Percentiles rank a stretch among this genome's conserved stretches.
Evolutionary conservation across 257 asterid genomes (phyloP).

Genomic region (Apocynum venetum): DNA sequence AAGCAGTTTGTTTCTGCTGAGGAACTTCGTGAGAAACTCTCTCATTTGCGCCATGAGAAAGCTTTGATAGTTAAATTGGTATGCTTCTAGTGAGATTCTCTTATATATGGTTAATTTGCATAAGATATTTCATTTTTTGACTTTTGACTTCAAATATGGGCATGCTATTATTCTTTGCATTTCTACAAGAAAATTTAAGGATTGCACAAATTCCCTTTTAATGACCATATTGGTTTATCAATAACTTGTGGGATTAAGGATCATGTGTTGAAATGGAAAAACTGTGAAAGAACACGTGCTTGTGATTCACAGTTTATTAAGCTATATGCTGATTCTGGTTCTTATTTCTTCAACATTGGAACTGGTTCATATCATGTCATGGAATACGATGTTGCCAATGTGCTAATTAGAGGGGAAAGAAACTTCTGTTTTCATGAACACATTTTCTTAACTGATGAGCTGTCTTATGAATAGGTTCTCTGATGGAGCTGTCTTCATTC

Average conservation of each 20-base stretch:
- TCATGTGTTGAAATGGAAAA: not conserved
- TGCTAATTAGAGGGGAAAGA: not conserved
- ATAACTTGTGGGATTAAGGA: not conserved
- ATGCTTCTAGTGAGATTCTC: not conserved
- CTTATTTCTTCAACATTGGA: not conserved
- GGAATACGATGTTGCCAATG: not conserved
- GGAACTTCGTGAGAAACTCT: slow-evolving; percentile 88
- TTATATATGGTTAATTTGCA: not conserved
- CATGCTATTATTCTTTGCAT: not conserved
- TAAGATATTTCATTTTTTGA: not conserved
- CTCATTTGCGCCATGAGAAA: slow-evolving; percentile 77
- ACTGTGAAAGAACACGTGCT: not conserved
- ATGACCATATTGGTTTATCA: not conserved
- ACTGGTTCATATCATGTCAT: not conserved
- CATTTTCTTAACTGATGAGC: not conserved
- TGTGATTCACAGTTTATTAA: not conserved
- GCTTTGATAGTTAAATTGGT: slow-evolving; percentile 91
- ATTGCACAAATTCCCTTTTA: not conserved
- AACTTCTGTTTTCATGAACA: not conserved
- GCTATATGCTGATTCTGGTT: not conserved
- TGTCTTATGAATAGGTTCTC: not conserved
- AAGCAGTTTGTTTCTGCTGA: slow-evolving; percentile 90
- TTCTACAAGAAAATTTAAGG: not conserved
- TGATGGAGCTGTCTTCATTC: too few relatives aligned
- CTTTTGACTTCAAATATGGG: not conserved